These are phyloP conservation scores for Neospermospora avenae DNA, from an alignment of 2,329 filamentous ascomycete species.

Conservation along the genomic window DNA sequence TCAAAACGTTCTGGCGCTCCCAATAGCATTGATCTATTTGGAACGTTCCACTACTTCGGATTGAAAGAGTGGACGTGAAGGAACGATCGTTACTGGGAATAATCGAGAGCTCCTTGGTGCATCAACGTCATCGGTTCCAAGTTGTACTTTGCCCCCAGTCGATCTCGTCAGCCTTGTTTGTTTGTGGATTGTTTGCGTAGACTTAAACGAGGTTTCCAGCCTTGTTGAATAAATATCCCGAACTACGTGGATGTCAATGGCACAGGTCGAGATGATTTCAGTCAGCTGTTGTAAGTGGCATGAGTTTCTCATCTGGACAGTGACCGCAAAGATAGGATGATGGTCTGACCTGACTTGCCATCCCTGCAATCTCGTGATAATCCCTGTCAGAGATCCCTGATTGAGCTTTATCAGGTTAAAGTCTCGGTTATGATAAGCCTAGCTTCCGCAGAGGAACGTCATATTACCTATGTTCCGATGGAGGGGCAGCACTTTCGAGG, in stretches of 20 bases:
- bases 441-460: conserved; percentile 10
- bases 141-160: too few species aligned
- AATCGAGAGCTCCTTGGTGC: too few species aligned
- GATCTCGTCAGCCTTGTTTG: too few species aligned
- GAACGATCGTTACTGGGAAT: too few species aligned
- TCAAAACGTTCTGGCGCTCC: too few species aligned
- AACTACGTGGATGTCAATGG: too few species aligned
- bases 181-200: too few species aligned
- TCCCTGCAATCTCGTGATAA: conserved; percentile 2
- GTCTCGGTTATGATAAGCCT: conserved; percentile 21
- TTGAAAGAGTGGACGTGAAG: too few species aligned
- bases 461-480: conserved; percentile 4
- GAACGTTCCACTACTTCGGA: too few species aligned
- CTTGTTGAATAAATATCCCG: conserved; percentile 2
- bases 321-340: not conserved
- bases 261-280: not conserved
- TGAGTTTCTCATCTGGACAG: conserved; percentile 2
- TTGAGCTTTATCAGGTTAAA: not conserved
- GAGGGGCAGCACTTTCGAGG: conserved; percentile 11
- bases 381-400: not conserved
- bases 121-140: too few species aligned
- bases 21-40: too few species aligned
- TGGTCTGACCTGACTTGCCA: conserved; percentile 7
- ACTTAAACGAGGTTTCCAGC: too few species aligned
- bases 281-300: conserved; percentile 8